A percentile compares a stretch with the other conserved stretches of the same genome.
Conservation (phyloP, 2,329 filamentous ascomycete species). For the Capronia americana region DNA sequence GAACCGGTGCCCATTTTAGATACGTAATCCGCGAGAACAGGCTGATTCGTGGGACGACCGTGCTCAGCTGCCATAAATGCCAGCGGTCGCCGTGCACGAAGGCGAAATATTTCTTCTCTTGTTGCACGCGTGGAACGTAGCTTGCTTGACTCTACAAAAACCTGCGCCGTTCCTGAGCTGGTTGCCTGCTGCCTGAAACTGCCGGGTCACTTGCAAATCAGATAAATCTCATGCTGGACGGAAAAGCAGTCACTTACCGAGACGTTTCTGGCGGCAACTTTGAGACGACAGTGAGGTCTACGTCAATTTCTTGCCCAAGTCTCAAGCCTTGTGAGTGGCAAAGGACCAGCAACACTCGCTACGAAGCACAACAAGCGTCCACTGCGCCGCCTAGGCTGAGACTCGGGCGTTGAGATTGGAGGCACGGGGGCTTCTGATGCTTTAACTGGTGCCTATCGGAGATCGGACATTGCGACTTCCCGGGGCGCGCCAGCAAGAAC, state of each 20-base stretch:
- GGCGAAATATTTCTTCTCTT: conserved; percentile 1
- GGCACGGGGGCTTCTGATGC: neutral
- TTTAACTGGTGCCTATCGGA: neutral
- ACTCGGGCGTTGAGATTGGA: neutral
- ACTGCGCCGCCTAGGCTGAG: neutral
- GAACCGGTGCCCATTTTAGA: conserved; percentile 3
- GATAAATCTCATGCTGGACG: neutral
- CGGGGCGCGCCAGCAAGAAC: neutral
- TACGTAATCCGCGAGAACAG: conserved; percentile 4
- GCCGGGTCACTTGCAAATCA: neutral
- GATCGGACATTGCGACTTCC: neutral
- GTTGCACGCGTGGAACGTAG: neutral
- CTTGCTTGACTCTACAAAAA: neutral
- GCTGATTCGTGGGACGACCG: conserved; percentile 12
- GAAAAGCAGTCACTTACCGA: neutral
- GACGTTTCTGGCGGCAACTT: neutral
- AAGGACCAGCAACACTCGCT: neutral
- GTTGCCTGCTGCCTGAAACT: neutral
- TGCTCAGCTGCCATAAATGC: conserved; percentile 13
- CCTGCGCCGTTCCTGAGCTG: neutral
- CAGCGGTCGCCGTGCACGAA: neutral
- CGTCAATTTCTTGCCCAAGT: neutral
- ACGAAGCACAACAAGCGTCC: neutral
- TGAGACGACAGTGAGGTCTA: neutral
- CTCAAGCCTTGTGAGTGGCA: neutral